phyloP scores from a whole-genome alignment of 352 stramenopile genomes.

The Phytophthora citricola region DNA sequence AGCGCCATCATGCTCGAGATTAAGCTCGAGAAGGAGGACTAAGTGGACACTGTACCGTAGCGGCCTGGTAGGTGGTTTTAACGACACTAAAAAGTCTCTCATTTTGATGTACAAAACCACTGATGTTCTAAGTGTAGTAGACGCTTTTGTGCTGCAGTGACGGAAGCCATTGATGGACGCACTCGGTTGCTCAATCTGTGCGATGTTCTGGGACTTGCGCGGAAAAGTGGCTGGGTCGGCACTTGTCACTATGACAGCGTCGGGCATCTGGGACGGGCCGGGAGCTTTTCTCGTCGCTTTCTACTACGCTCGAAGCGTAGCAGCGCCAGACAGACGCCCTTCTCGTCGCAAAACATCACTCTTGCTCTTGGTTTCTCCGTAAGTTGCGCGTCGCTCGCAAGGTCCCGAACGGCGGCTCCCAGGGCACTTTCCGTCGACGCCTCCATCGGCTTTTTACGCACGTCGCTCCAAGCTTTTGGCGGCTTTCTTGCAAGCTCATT shows the following conservation, averaged over 20 bases:
- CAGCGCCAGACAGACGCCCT: constrained; percentile 31
- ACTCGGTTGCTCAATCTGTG: background rate
- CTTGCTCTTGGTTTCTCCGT: constrained; percentile 7
- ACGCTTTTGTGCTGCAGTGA: background rate
- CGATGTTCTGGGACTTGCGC: constrained; percentile 31
- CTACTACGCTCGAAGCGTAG: constrained; percentile 11
- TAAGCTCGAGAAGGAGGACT: constrained; percentile 66
- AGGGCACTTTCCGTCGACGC: constrained; percentile 36
- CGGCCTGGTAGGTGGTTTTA: constrained; percentile 16
- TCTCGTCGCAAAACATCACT: constrained; percentile 35
- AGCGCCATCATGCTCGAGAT: constrained; percentile 80
- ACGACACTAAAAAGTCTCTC: constrained; percentile 13
- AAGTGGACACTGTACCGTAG: constrained; percentile 8
- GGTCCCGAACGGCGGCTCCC: constrained; percentile 33
- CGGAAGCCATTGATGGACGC: constrained; percentile 7
- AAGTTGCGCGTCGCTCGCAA: background rate
- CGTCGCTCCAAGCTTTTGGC: constrained; percentile 39
- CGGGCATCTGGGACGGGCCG: constrained; percentile 32
- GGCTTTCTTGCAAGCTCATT: constrained; percentile 46
- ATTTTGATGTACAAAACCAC: constrained; percentile 17
- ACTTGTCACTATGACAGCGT: constrained; percentile 34
- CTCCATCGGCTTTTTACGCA: constrained; percentile 38
- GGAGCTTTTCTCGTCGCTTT: constrained; percentile 26
- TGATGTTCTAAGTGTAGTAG: background rate
- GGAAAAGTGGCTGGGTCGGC: constrained; percentile 26